phyloP scores from a whole-genome alignment of 129 eudicot genomes.

The Pittosporum tobira region DNA sequence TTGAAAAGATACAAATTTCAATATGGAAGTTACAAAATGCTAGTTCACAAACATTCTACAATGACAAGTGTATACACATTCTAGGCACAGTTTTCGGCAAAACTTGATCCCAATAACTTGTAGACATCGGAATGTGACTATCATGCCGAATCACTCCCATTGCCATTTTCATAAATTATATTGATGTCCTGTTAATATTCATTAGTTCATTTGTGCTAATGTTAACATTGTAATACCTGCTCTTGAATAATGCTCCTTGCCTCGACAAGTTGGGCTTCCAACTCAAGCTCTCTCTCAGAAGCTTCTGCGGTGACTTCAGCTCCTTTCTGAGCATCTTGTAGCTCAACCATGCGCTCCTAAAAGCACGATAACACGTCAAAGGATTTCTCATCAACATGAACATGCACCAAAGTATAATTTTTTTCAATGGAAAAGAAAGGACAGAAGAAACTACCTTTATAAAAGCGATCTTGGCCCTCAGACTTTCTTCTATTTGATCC shows the following conservation, averaged over 20 bases:
- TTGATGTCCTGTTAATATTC: too few species aligned
- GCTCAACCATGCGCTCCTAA: slow-evolving; percentile 93
- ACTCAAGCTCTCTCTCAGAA: slow-evolving; percentile 95
- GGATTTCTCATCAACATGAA: background rate
- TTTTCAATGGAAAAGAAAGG: background rate
- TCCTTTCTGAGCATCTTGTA: slow-evolving; percentile 92
- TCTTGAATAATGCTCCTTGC: slow-evolving; percentile 98
- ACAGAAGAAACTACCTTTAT: slow-evolving; percentile 52
- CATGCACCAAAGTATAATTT: background rate
- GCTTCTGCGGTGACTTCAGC: slow-evolving; percentile 97
- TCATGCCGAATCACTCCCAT: too few species aligned
- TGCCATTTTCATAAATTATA: too few species aligned
- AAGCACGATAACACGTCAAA: background rate
- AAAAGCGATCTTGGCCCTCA: slow-evolving; percentile 76
- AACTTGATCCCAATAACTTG: too few species aligned
- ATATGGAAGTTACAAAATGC: too few species aligned
- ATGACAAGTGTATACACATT: too few species aligned
- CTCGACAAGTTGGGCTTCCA: slow-evolving; percentile 99
- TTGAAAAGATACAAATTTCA: too few species aligned
- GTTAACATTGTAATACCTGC: too few species aligned
- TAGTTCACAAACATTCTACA: too few species aligned
- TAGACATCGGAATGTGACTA: too few species aligned
- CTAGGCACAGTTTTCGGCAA: too few species aligned
- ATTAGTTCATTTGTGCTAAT: too few species aligned
- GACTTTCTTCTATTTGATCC: slow-evolving; percentile 93